Conservation (phyloP, 257 asterid genomes). For the Coffea canephora region DNA sequence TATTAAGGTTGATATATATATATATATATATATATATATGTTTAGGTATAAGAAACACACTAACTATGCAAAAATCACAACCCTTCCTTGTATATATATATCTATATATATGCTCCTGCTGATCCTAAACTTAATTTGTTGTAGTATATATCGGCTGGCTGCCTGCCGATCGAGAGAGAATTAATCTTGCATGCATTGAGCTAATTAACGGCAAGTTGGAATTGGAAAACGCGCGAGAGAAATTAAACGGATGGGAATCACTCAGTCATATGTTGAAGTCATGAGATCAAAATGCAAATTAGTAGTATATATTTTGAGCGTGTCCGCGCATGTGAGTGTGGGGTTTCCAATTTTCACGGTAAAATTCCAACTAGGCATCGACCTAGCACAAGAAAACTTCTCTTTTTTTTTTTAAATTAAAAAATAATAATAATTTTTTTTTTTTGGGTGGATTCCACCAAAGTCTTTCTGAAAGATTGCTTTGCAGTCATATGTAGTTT, state of each 20-base stretch:
- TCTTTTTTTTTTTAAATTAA: too few species aligned
- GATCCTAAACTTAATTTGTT: too few species aligned
- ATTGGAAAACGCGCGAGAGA: neutral
- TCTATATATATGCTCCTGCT: too few species aligned
- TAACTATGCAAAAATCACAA: too few species aligned
- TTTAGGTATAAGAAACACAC: too few species aligned
- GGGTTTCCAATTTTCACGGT: neutral
- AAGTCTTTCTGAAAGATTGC: neutral
- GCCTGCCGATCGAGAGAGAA: too few species aligned
- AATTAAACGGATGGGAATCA: neutral
- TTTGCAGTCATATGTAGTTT: too few species aligned
- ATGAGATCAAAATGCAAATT: neutral
- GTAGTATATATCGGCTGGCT: too few species aligned
- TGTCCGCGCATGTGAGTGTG: neutral
- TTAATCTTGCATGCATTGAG: neutral
- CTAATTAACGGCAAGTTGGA: neutral
- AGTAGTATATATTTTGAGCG: neutral
- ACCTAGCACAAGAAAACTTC: neutral
- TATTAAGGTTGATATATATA: too few species aligned
- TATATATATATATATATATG: too few species aligned
- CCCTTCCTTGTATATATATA: too few species aligned
- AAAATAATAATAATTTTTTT: too few species aligned
- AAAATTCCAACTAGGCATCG: neutral
- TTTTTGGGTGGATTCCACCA: neutral
- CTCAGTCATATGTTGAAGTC: neutral